phyloP scores from a whole-genome alignment of 2,329 filamentous ascomycete genomes.

The Colletotrichum destructivum region DNA sequence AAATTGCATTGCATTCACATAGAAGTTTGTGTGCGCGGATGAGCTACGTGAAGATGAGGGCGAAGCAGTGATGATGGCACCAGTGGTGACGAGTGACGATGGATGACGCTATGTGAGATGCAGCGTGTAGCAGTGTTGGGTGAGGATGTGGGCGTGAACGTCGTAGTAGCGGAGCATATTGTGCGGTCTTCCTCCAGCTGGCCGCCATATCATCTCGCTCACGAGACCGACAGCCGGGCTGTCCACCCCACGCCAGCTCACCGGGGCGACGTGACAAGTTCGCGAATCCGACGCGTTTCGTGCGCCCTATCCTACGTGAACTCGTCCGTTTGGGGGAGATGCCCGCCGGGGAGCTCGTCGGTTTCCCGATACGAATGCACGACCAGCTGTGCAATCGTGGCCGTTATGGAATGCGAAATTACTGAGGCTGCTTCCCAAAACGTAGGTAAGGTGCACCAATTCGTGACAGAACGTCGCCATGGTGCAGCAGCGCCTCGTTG shows the following conservation, averaged over 20 bases:
- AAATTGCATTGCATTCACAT: constrained; percentile 26
- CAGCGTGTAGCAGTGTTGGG: too few relatives aligned
- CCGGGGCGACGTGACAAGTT: not conserved
- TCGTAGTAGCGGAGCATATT: not conserved
- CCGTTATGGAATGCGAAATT: too few relatives aligned
- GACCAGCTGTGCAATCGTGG: not conserved
- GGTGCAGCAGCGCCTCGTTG: not conserved
- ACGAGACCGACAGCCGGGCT: not conserved
- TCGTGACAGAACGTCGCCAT: not conserved
- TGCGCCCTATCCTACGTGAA: constrained; percentile 24
- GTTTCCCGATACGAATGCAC: not conserved
- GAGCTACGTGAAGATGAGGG: not conserved
- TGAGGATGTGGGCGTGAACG: too few relatives aligned
- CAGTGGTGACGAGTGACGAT: not conserved
- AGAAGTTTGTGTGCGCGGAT: not conserved
- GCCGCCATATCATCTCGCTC: not conserved
- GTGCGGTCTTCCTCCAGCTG: not conserved
- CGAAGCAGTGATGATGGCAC: too few relatives aligned
- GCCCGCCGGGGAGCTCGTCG: not conserved
- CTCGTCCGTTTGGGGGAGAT: not conserved
- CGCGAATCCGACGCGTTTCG: constrained; percentile 27
- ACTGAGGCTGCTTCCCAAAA: not conserved
- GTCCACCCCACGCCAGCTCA: not conserved
- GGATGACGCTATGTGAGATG: not conserved
- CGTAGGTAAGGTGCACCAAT: too few relatives aligned